These are phyloP conservation scores for Polyporus tsugae DNA, from an alignment of 1,284 basidiomycete genomes.

Conservation along the genomic window DNA sequence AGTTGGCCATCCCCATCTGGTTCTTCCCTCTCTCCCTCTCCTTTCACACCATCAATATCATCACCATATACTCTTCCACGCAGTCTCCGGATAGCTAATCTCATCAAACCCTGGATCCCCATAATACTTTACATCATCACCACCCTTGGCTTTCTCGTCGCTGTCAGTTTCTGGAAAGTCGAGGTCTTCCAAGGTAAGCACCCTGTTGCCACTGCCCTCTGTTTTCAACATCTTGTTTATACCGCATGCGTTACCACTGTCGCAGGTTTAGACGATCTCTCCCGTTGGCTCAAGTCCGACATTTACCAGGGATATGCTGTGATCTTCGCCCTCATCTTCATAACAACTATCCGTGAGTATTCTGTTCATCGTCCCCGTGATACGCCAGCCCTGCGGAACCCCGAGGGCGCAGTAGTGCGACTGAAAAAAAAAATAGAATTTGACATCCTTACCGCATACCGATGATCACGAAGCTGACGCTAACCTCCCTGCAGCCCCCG, in stretches of 20 bases:
- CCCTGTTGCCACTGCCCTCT: constrained; percentile 23
- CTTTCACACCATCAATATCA: constrained; percentile 36
- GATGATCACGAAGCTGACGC: constrained; percentile 21
- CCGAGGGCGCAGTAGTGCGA: not conserved
- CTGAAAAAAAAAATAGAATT: not conserved
- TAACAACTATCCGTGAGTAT: constrained; percentile 83
- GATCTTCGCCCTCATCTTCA: constrained; percentile 80
- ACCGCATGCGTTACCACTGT: constrained; percentile 11
- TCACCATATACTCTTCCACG: constrained; percentile 56
- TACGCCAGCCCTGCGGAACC: too few species aligned
- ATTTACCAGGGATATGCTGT: constrained; percentile 73
- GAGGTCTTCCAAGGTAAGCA: constrained; percentile 74
- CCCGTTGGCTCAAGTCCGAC: constrained; percentile 75
- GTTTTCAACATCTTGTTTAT: constrained; percentile 11
- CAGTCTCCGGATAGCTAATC: constrained; percentile 59
- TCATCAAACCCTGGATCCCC: constrained; percentile 75
- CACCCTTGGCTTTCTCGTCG: constrained; percentile 72
- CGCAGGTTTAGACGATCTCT: constrained; percentile 74
- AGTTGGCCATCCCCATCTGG: constrained; percentile 38
- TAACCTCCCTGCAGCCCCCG: constrained; percentile 61
- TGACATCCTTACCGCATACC: not conserved
- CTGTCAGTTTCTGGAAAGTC: constrained; percentile 76
- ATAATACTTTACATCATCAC: constrained; percentile 74
- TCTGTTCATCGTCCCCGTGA: constrained; percentile 11
- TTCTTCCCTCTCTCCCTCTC: constrained; percentile 26